Percentiles rank a stretch among this genome's conserved stretches.
Evolutionary conservation across 1,139 yeast species (phyloP).

Genomic region (Citeromyces hawaiiensis): DNA sequence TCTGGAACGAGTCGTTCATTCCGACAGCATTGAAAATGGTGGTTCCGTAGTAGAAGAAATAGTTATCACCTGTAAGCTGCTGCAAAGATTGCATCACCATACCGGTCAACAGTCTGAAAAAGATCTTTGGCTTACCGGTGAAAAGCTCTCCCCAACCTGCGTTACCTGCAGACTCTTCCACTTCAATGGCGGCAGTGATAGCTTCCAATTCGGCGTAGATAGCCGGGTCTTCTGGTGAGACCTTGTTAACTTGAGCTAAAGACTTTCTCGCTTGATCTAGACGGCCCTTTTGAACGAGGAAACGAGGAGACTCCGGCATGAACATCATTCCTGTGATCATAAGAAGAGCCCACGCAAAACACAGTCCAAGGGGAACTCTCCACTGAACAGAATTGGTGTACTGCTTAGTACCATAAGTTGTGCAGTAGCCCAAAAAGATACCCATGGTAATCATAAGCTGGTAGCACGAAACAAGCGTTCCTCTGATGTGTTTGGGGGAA

Average conservation of each 20-base stretch:
- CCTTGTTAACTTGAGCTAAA: constrained; percentile 49
- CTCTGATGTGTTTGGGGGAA: constrained; percentile 58
- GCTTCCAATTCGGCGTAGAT: constrained; percentile 45
- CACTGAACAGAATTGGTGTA: constrained; percentile 40
- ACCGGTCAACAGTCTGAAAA: constrained; percentile 55
- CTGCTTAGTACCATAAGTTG: constrained; percentile 43
- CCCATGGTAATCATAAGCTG: constrained; percentile 56
- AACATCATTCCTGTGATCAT: constrained; percentile 39
- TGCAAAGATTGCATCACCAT: constrained; percentile 54
- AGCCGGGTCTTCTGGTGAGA: constrained; percentile 44
- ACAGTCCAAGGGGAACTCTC: constrained; percentile 52
- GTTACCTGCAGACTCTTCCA: constrained; percentile 47
- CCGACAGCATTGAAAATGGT: constrained; percentile 70
- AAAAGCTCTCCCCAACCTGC: constrained; percentile 60
- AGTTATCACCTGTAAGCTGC: constrained; percentile 72
- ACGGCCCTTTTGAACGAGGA: constrained; percentile 36
- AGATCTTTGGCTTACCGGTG: constrained; percentile 53
- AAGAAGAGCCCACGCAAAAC: constrained; percentile 33
- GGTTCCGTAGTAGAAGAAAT: constrained; percentile 75
- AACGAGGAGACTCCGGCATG: constrained; percentile 78
- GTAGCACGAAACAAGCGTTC: constrained; percentile 51
- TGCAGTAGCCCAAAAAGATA: constrained; percentile 51
- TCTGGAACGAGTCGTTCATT: constrained; percentile 56
- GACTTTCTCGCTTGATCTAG: constrained; percentile 48
- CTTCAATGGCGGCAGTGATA: constrained; percentile 50